A percentile compares a stretch with the other conserved stretches of the same genome.
These are phyloP conservation scores for Selaginella tamariscina DNA, from an alignment of 75 land plant genomes.

Conservation along the genomic window DNA sequence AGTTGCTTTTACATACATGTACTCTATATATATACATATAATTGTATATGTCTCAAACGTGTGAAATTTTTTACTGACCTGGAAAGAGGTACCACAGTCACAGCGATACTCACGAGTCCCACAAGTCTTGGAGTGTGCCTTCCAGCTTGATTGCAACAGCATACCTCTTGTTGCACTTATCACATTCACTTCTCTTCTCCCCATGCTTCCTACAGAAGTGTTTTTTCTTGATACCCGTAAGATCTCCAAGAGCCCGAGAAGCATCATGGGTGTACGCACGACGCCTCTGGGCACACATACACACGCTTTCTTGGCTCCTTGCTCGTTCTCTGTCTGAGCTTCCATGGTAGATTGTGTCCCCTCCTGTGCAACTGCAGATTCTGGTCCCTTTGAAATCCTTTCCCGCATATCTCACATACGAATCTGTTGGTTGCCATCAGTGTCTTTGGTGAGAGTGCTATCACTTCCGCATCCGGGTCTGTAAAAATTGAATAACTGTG, in stretches of 20 bases:
- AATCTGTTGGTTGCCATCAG: conserved; percentile 85
- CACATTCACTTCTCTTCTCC: conserved; percentile 50
- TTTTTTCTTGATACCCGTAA: conserved; percentile 53
- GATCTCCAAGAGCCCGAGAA: conserved; percentile 36
- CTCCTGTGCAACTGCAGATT: conserved; percentile 86
- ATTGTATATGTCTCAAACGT: too few species aligned
- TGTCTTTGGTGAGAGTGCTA: conserved; percentile 74
- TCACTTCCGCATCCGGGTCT: conserved; percentile 98
- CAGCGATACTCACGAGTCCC: conserved; percentile 46
- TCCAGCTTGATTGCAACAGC: conserved; percentile 83
- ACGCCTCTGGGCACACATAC: conserved; percentile 73
- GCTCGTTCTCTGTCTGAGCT: conserved; percentile 74
- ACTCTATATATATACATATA: too few species aligned
- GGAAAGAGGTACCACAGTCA: conserved; percentile 69
- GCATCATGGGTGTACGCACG: conserved; percentile 95
- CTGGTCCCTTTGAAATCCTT: conserved; percentile 92
- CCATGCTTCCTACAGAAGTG: conserved; percentile 45
- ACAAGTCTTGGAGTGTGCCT: conserved; percentile 54
- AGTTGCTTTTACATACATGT: too few species aligned
- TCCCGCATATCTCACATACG: conserved; percentile 85
- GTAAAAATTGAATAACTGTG: too few species aligned
- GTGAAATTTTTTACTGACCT: conserved; percentile 35
- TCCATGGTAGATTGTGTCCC: conserved; percentile 94
- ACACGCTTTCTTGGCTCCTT: conserved; percentile 77
- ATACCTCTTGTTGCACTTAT: conserved; percentile 67